Conservation (phyloP, 2,329 filamentous ascomycete species). For the Hymenoscyphus salicellus region DNA sequence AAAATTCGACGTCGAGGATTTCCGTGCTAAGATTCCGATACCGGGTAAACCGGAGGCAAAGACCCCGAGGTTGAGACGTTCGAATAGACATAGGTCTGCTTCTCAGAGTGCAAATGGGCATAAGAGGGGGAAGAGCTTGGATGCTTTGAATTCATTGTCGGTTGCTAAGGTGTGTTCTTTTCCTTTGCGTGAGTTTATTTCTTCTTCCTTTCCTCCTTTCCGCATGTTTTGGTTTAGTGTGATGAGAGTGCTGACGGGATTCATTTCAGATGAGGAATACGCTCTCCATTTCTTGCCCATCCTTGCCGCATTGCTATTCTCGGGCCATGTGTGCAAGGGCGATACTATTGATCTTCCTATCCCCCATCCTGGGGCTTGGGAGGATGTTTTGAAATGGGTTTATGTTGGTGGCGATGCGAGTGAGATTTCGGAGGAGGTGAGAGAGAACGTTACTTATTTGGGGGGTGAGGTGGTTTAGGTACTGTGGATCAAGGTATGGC, state of each 20-base stretch:
- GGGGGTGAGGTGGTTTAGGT: slow-evolving; percentile 40
- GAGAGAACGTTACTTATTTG: slow-evolving; percentile 53
- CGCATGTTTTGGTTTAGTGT: not conserved
- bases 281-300: slow-evolving; percentile 51
- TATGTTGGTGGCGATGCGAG: slow-evolving; percentile 49
- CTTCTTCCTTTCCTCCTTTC: not conserved
- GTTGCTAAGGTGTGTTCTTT: slow-evolving; percentile 32
- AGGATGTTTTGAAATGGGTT: slow-evolving; percentile 52
- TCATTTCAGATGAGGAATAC: slow-evolving; percentile 46
- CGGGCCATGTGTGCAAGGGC: slow-evolving; percentile 49
- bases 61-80: slow-evolving; percentile 18
- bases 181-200: slow-evolving; percentile 46
- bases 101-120: slow-evolving; percentile 7
- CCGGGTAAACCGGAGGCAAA: not conserved
- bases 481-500: too few species aligned
- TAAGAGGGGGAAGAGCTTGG: not conserved
- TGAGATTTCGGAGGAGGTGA: slow-evolving; percentile 44
- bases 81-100: slow-evolving; percentile 23
- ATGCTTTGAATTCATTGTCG: not conserved
- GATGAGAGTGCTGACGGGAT: not conserved
- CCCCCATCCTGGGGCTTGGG: slow-evolving; percentile 55
- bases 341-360: slow-evolving; percentile 57
- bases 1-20: slow-evolving; percentile 48
- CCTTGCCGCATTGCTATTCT: slow-evolving; percentile 53
- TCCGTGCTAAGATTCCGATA: slow-evolving; percentile 43